Base-by-base conservation (phyloP, 345 rosid genomes). In the Turritis glabra region DNA sequence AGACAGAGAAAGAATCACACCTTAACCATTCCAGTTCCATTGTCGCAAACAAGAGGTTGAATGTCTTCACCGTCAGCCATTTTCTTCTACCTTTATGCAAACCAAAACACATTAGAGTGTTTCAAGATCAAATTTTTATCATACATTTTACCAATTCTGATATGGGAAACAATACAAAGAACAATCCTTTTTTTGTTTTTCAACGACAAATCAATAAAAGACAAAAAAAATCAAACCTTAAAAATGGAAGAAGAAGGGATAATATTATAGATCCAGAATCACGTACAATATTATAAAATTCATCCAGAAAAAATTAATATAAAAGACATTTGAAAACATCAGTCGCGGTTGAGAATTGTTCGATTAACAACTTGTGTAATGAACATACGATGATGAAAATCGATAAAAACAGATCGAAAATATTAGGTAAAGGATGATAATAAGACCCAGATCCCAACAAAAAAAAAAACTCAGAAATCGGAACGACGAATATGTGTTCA, bases 41-140 rank as follows among this genome's bases (percentile, higher is more conserved):
- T 87, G 71, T 87, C 89, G 25, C 85, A 84, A 21, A 87, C 88
- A 63, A 87, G 88, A 67, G 90, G 90, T 79, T 86, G 90, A 72
- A 92, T 92, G 78, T 92, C 98, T 86, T 92, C 98, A 19, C 84
- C 86, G 13, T 92, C 98, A 2, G 97, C 98, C 98, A 92, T 92
- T 79, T 79, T 60, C 7, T 88, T 80, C 27, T 74, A 82, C 61
- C 54, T 63, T 69, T 41, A 57, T 60, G 50, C 32, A 61, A 40
- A 62, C 3, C 40, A 22, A 75, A 74, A 52, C 13, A 66, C 29
- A 64, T 29, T 7, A 2, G 17, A 53, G 40, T 27, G 2, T 19
- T 27, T 54, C 14, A 40, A 55, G 17, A 38, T 38, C 50, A 6
- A 6, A 3, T 17, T 15, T 18, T 58, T 33, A 33, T 25, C 12